Evolutionary conservation across 2,329 filamentous ascomycete genomes (phyloP), one percentile per base, ranked within the genome.

Genomic region (Fusarium fracticaudum): DNA sequence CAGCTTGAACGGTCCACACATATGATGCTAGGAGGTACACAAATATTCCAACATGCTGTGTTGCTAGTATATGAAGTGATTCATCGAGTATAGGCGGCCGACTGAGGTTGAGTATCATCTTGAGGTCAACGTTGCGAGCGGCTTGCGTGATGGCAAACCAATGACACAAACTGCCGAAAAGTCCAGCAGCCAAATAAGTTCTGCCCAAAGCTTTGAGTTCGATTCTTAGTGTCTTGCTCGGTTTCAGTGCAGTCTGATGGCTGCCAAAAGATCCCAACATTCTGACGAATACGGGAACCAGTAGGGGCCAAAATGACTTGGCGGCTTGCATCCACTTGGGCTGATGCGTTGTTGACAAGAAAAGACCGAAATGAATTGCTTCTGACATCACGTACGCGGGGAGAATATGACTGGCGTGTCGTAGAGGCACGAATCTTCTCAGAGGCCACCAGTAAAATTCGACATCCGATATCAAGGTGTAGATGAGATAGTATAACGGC

Each of bases 371-470:
- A 18, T n/a, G 13, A 18, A 58, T 22, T 26, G 35, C 17, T 20
- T 26, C 40, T 11, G 33, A 29, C 13, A 45, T 17, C 12, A 40
- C 7, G 6, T 8, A 58, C 10, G 51, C 33, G 13, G 26, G 10
- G 5, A 40, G 3, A 26, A 58, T 8, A n/a, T 35, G 14, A 6
- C 11, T 29, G 9, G 22, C 33, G 20, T 40, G 8, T 1, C 20
- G 24, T 22, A 58, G 10, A 14, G 31, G 22, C 3, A 63, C 22
- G 4, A 40, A 40, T 14, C 60, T 58, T 17, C 35, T 43, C 1
- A 58, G 22, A 12, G 60, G 51, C 60, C 60, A 63, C 60, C 51
- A 63, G 14, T 63, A 58, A 2, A 18, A 15, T 2, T 58, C 60
- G 2, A 9, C 33, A 18, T 63, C 33, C 1, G 60, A 63, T 31